These are phyloP conservation scores for Cryptosporidium canis DNA, from an alignment of 169 alveolate genomes.

Conservation along the genomic window DNA sequence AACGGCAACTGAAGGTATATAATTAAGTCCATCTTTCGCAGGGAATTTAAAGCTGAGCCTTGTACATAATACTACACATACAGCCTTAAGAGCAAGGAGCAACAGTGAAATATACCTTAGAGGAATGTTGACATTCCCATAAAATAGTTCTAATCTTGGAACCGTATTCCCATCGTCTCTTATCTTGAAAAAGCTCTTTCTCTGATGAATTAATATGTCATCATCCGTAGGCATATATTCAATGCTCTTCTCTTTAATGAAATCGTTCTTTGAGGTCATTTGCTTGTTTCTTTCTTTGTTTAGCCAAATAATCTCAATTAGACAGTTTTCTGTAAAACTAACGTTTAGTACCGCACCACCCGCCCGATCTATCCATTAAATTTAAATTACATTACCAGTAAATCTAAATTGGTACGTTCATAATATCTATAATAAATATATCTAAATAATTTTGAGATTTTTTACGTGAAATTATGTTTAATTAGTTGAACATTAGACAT, in stretches of 20 bases:
- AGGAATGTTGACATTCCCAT: not conserved
- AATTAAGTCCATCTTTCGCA: constrained; percentile 44
- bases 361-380: constrained; percentile 17
- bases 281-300: not conserved
- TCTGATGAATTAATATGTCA: not conserved
- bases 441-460: no score
- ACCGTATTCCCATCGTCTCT: constrained; percentile 14
- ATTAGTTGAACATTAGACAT: no score
- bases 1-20: constrained; percentile 55
- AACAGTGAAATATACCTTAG: constrained; percentile 28
- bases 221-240: not conserved
- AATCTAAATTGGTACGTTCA: not conserved
- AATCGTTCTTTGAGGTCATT: not conserved
- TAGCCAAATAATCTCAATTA: not conserved
- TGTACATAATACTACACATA: constrained; percentile 48
- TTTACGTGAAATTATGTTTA: no score
- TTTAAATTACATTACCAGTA: not conserved
- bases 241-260: not conserved
- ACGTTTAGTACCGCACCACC: not conserved
- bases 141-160: constrained; percentile 29
- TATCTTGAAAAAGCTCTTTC: not conserved
- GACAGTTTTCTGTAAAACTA: not conserved
- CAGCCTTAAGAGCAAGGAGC: constrained; percentile 25
- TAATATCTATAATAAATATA: not conserved
- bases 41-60: constrained; percentile 37